Evolutionary conservation across 345 rosid genomes (phyloP), one percentile per base, ranked within the genome.

Genomic region (Moringa oleifera): DNA sequence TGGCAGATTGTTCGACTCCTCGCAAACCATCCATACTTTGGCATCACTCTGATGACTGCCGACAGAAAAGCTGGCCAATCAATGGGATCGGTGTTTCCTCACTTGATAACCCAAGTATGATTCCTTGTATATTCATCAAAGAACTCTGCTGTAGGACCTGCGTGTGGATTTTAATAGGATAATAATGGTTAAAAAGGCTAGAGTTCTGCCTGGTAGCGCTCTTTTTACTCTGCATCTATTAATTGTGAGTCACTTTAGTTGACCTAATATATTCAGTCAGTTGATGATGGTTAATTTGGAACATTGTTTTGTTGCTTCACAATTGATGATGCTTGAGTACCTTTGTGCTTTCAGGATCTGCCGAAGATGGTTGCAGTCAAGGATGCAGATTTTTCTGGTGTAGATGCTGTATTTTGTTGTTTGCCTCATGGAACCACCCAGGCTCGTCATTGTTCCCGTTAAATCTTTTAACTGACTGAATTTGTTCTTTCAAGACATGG

Each of bases 41-140:
- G 81, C 33, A 79, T 95, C 66, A 80, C 84, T 36, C 63, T 89
- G 55, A 88, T 91, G 96, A 95, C 97, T 62, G 97, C 99, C 31
- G 99, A 95, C 71, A 89, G 96, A 75, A 95, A 95, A 79, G 97
- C 98, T 53, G 97, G 99, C n/a, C 93, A 89, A 66, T 73, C 95
- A 36, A 83, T 95, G 71, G 91, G 81, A 63, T 84, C 96, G 10
- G 95, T 87, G 46, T 95, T 91, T 78, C 88, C 94, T 56, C 96
- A 95, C 55, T 80, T 91, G 53, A 68, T 71, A 56, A 65, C 88
- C 54, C 96, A 87, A 54, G 97, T 95, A 81, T 52, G 63, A 61
- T 21, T 68, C 21, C 59, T 41, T 28, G 49, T 7, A 58, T 62
- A 8, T 63, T 51, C n/a, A 2, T 36, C 13, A 41, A 2, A 28